Conservation (phyloP, 1,284 basidiomycete species). For the Trichosporon inkin region DNA sequence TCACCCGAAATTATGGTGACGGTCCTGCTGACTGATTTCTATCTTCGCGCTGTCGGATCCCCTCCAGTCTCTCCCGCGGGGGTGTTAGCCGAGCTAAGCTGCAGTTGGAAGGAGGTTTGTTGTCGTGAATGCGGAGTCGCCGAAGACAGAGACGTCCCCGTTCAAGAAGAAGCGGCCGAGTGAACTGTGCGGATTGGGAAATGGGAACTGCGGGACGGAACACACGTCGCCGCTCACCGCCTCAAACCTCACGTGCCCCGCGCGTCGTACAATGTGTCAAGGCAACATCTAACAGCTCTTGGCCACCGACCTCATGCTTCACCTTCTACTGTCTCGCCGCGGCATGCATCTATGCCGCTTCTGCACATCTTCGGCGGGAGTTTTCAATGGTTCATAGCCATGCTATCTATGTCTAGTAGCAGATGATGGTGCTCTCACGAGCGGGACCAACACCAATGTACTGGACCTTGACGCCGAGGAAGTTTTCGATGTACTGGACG, state of each 20-base stretch:
- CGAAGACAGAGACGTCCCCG: neutral
- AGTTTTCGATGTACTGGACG: constrained; percentile 80
- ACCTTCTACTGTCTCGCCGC: neutral
- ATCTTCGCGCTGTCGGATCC: neutral
- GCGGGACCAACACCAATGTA: constrained; percentile 50
- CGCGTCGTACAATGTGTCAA: neutral
- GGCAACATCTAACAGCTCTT: too few species aligned
- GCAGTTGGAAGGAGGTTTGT: neutral
- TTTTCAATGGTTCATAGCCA: constrained; percentile 3
- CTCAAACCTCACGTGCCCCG: neutral
- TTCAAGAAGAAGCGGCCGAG: neutral
- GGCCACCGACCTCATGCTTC: neutral
- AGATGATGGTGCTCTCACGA: constrained; percentile 44
- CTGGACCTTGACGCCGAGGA: constrained; percentile 71
- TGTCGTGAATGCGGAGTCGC: neutral
- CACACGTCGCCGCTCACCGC: neutral
- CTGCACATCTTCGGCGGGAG: neutral
- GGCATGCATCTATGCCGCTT: neutral
- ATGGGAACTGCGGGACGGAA: neutral
- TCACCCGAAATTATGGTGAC: neutral
- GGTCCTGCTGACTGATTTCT: neutral
- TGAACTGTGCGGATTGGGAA: constrained; percentile 8
- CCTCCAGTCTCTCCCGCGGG: neutral
- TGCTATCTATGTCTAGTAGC: constrained; percentile 15
- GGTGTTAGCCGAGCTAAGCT: neutral